These are phyloP conservation scores for Inga oerstediana DNA, from an alignment of 306 rosid species.

Conservation along the genomic window DNA sequence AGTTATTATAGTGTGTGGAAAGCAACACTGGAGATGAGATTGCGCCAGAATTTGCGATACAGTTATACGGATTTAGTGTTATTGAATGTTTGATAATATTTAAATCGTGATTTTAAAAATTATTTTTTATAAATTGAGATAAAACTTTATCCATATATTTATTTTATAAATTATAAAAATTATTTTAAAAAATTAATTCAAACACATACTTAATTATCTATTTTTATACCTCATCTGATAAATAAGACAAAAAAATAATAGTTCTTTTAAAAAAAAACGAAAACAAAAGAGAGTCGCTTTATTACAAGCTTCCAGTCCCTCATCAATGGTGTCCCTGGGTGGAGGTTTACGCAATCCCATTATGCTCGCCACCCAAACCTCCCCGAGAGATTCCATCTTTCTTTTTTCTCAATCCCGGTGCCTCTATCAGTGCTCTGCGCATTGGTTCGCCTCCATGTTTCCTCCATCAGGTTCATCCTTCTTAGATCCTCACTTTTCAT, in stretches of 20 bases:
- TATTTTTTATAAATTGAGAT: too few relatives aligned
- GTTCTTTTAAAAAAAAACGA: neutral
- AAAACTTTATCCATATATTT: too few relatives aligned
- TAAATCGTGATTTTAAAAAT: too few relatives aligned
- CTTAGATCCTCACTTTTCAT: neutral
- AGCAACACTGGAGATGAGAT: neutral
- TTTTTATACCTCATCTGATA: neutral
- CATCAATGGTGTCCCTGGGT: conserved; percentile 34
- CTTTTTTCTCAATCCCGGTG: neutral
- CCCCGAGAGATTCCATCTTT: neutral
- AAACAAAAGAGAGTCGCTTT: neutral
- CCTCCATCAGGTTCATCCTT: neutral
- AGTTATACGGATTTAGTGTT: neutral
- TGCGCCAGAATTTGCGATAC: neutral
- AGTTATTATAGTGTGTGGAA: neutral
- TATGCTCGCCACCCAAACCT: conserved; percentile 16
- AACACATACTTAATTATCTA: neutral
- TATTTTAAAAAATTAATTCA: too few relatives aligned
- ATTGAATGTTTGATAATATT: too few relatives aligned
- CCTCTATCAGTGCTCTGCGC: neutral
- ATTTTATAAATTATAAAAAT: too few relatives aligned
- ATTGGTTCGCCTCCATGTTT: neutral
- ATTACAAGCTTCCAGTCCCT: neutral
- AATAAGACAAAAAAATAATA: neutral
- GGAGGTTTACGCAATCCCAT: conserved; percentile 42